phyloP scores from a whole-genome alignment of 2,329 filamentous ascomycete genomes.

The Neofusicoccum kwambonambiense region DNA sequence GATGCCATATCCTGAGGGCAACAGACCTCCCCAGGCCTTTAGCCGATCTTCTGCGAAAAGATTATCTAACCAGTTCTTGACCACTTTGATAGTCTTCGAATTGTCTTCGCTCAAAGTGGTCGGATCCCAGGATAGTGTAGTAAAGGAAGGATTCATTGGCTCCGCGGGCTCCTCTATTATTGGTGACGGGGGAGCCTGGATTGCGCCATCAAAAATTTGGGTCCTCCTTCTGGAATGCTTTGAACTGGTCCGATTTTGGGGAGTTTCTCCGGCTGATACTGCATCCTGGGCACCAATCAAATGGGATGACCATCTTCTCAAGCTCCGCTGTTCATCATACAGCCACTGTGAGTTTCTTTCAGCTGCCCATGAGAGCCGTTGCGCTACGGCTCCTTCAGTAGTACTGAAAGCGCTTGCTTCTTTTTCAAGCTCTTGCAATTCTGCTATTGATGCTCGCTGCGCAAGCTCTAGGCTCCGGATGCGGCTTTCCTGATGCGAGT shows the following conservation, averaged over 20 bases:
- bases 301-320: background rate
- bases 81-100: constrained; percentile 51
- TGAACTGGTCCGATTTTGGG: background rate
- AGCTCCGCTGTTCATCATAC: background rate
- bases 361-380: background rate
- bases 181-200: background rate
- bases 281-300: background rate
- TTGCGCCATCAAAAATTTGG: background rate
- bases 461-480: background rate
- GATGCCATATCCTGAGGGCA: too few relatives aligned
- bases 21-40: too few relatives aligned
- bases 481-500: background rate
- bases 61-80: too few relatives aligned
- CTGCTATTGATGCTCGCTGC: background rate
- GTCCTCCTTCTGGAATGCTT: background rate
- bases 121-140: too few relatives aligned
- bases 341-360: background rate
- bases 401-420: background rate
- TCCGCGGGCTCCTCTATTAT: too few relatives aligned
- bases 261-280: too few relatives aligned
- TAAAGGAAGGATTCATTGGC: too few relatives aligned
- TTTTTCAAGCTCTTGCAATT: background rate
- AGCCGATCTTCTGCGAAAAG: too few relatives aligned
- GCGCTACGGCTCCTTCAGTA: background rate
- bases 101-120: constrained; percentile 30